Conservation (phyloP, 768 basidiomycete species). For the Podaxis mareebaensis region DNA sequence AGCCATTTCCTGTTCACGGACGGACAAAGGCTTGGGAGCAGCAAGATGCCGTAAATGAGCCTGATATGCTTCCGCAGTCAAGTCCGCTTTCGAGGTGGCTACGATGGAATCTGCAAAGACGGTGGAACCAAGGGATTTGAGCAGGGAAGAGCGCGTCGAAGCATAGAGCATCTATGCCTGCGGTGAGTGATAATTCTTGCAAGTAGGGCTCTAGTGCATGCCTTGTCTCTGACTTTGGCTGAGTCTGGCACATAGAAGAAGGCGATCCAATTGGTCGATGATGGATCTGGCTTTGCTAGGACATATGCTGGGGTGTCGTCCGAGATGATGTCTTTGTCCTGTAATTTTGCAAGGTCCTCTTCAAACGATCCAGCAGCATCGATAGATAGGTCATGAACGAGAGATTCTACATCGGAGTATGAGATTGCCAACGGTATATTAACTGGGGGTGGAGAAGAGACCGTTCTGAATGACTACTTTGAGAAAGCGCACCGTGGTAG, state of each 20-base stretch:
- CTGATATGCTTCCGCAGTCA: conserved; percentile 69
- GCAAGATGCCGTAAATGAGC: conserved; percentile 69
- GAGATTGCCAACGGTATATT: conserved; percentile 21
- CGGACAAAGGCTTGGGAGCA: conserved; percentile 82
- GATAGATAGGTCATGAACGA: conserved; percentile 59
- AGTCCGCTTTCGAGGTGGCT: conserved; percentile 70
- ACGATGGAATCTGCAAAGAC: conserved; percentile 75
- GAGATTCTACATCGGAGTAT: conserved; percentile 51
- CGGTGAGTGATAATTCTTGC: neutral
- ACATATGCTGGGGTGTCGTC: conserved; percentile 74
- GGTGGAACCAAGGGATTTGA: conserved; percentile 73
- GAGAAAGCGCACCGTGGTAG: conserved; percentile 63
- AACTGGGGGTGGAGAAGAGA: conserved; percentile 31
- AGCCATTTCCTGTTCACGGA: conserved; percentile 79
- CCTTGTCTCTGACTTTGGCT: conserved; percentile 83
- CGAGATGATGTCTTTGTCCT: conserved; percentile 49
- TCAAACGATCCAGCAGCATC: conserved; percentile 51
- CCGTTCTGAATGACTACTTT: conserved; percentile 78
- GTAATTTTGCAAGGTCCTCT: conserved; percentile 61
- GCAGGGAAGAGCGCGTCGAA: conserved; percentile 67
- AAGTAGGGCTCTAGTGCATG: conserved; percentile 24
- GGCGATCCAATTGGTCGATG: conserved; percentile 67
- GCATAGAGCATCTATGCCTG: conserved; percentile 81
- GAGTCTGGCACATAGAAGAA: conserved; percentile 83
- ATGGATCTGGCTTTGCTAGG: conserved; percentile 62